Evolutionary conservation across 164 flowering plant species (phyloP), one percentile per base, ranked within the genome.

Genomic region (Houttuynia cordata): DNA sequence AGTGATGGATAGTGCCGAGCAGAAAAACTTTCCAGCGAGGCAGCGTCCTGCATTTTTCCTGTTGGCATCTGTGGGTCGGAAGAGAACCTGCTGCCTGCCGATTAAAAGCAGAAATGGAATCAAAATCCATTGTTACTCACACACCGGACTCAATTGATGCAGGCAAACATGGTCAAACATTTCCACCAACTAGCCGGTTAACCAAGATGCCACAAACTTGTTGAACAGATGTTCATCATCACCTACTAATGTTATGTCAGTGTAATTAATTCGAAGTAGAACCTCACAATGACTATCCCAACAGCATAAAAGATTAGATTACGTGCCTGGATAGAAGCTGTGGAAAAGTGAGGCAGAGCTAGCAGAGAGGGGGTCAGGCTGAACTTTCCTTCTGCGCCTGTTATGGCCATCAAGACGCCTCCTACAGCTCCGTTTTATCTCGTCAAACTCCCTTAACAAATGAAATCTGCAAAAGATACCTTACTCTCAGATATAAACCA

Each of bases 331-430:
- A 65, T 73, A 75, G 67, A 56, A 57, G 34, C 83, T 34, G 12
- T 45, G 9, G 52, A 78, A 73, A 56, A 81, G 68, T 58, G 76
- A 61, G 58, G 75, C 77, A 39, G 82, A 61, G 66, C 64, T 84
- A 53, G 71, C 24, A 25, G 83, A 57, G 37, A 74, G 8, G 40
- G 88, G 50, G 25, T 87, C 97, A 8, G 84, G 80, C 68, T 81
- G 94, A 64, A 88, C 83, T 76, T 87, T 87, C 63, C 94, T 78
- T 30, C 91, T 74, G 17, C 94, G 83, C 23, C 81, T 68, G 68
- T 87, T 87, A 70, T 87, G 94, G 39, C 91, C 90, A 73, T 83
- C 88, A 45, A 84, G 91, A 49, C 91, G 85, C 70, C 83, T 87
- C 73, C 94, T 77, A 66, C 94, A 87, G 72, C 94, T 87, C 73